Base-by-base conservation (phyloP, 192 early-diverging fungal species). In the Geranomyces michiganensis region DNA sequence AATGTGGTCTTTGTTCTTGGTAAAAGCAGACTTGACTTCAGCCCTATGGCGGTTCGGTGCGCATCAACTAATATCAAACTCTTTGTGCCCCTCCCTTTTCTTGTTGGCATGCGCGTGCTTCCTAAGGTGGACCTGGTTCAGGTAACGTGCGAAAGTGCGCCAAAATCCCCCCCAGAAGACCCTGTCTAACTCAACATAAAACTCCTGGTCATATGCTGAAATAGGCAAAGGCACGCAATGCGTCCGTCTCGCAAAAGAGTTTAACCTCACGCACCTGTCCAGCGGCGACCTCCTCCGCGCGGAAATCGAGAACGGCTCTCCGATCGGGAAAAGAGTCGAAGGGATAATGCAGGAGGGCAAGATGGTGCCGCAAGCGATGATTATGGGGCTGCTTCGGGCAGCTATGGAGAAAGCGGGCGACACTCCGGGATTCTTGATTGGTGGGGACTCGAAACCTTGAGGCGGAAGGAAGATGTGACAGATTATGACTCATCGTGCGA, bases 261-360 rank as follows among this genome's bases (percentile, higher is more conserved):
- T 90, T 79, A 89, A 88, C 22, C 93, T 96, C 76, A 90, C 93
- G 19, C 96, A 97, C 61, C 79, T 98, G 60, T 96, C 94, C 45
- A 92, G 94, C 31, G 96, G 96, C 27, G 96, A 97, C 73, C 82
- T 99, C 8, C 82, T 99, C 32, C 88, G 96, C 41, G 93, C 81
- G 15, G 95, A 99, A 75, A 91, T 94, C 66, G 70, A 55, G 31
- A 78, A 73, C 17, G 63, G 59, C 17, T 65, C 76, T 1, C 62
- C 36, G 7, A 70, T 79, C 45, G 95, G 94, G 47, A 89, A 90
- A 67, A 72, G 94, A 68, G 95, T 94, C 74, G 87, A 86, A 32
- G 88, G 83, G 33, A 90, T 91, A 53, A 97, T 99, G 79, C 89
- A 90, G 59, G 94, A 96, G 68, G 96, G 96, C 36, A 76, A 92